phyloP scores from a whole-genome alignment of 2,329 filamentous ascomycete species.

The Pseudopithomyces chartarum region DNA sequence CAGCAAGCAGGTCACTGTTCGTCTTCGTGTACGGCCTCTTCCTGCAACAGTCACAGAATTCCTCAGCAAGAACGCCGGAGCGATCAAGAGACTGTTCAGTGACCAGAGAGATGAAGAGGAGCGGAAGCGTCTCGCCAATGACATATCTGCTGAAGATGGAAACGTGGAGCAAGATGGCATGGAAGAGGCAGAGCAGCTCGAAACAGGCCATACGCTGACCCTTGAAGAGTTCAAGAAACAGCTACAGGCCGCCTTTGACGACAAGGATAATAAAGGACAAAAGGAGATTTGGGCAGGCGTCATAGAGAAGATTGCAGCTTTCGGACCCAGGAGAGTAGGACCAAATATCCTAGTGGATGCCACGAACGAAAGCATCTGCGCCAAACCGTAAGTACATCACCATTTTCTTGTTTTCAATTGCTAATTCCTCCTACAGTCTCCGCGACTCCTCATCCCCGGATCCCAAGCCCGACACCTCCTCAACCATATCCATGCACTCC shows the following conservation, averaged over 20 bases:
- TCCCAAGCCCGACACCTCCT: conserved; percentile 28
- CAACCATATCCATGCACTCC: conserved; percentile 62
- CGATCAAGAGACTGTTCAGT: conserved; percentile 79
- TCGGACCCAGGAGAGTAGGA: conserved; percentile 82
- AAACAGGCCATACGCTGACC: conserved; percentile 65
- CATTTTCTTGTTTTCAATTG: not conserved
- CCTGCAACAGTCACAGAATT: conserved; percentile 82
- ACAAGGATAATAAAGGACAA: conserved; percentile 71
- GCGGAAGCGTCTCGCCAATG: conserved; percentile 42
- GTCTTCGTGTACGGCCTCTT: conserved; percentile 77
- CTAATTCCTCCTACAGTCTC: conserved; percentile 27
- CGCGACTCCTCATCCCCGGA: conserved; percentile 40
- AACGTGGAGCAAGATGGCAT: conserved; percentile 56
- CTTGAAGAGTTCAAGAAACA: conserved; percentile 77
- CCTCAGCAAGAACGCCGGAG: conserved; percentile 75
- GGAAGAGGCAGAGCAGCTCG: conserved; percentile 59
- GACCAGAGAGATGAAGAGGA: conserved; percentile 63
- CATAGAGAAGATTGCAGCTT: conserved; percentile 83
- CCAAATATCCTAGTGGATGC: conserved; percentile 89
- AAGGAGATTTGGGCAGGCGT: conserved; percentile 77
- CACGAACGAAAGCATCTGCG: conserved; percentile 72
- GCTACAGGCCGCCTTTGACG: conserved; percentile 70
- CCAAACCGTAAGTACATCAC: conserved; percentile 65
- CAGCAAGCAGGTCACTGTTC: conserved; percentile 83
- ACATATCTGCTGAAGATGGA: conserved; percentile 46